These are phyloP conservation scores for Mangifera indica DNA, from an alignment of 345 rosid species.

Conservation along the genomic window DNA sequence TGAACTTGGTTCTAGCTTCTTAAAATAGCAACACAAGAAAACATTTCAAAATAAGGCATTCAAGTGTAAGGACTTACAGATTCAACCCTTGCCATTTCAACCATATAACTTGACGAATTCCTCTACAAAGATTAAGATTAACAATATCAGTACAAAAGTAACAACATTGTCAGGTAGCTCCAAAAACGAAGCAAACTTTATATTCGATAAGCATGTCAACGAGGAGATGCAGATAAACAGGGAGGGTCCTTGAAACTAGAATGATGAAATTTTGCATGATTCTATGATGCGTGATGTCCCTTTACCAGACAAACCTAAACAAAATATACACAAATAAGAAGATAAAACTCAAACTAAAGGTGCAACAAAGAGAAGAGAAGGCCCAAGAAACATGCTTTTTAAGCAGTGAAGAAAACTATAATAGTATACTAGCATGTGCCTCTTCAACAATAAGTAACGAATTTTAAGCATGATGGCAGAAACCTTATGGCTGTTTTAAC, in stretches of 20 bases:
- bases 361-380: too few relatives aligned
- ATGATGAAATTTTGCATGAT: too few relatives aligned
- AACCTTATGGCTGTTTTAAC: background rate
- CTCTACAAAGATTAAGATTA: constrained; percentile 48
- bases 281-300: too few relatives aligned
- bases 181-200: background rate
- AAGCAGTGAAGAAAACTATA: too few relatives aligned
- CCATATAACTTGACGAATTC: constrained; percentile 79
- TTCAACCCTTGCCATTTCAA: constrained; percentile 90
- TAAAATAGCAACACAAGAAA: constrained; percentile 13
- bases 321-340: too few relatives aligned
- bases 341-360: too few relatives aligned
- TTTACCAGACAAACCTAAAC: too few relatives aligned
- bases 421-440: too few relatives aligned
- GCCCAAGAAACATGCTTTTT: too few relatives aligned
- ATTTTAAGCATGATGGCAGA: background rate
- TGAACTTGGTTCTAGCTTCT: too few relatives aligned
- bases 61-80: constrained; percentile 53
- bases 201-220: constrained; percentile 1
- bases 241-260: background rate
- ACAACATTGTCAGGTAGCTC: background rate
- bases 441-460: too few relatives aligned
- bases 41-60: constrained; percentile 19
- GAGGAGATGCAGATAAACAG: constrained; percentile 1
- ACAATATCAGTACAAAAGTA: constrained; percentile 13